A percentile compares a stretch with the other conserved stretches of the same genome.
Evolutionary conservation across 768 basidiomycete genomes (phyloP).

Genomic region (Trametes cubensis): DNA sequence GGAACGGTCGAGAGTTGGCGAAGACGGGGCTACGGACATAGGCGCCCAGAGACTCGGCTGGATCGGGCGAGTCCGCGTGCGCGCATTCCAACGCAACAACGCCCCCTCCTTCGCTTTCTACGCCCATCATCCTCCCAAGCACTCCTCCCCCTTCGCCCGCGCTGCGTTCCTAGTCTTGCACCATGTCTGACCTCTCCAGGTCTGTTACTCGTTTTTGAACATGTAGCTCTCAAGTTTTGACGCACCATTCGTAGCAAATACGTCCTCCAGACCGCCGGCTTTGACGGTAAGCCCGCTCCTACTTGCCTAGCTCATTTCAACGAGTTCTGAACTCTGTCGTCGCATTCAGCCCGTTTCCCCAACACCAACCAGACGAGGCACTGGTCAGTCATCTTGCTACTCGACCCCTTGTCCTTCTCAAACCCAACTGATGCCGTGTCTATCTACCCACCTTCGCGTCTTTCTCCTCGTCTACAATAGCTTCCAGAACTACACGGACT

Average conservation of each 20-base stretch:
- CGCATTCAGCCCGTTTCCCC: slow-evolving; percentile 75
- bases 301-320: not conserved
- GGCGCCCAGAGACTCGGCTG: slow-evolving; percentile 15
- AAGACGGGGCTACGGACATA: not conserved
- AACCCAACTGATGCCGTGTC: slow-evolving; percentile 3
- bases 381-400: slow-evolving; percentile 61
- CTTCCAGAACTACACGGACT: slow-evolving; percentile 97
- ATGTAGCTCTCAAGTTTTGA: no score
- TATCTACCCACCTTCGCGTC: not conserved
- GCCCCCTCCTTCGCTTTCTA: slow-evolving; percentile 13
- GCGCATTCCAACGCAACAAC: slow-evolving; percentile 6
- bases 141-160: slow-evolving; percentile 20
- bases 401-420: not conserved
- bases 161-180: slow-evolving; percentile 3
- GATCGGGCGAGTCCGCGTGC: slow-evolving; percentile 16
- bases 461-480: slow-evolving; percentile 37
- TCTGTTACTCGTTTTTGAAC: not conserved
- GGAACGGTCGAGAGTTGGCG: not conserved
- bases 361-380: slow-evolving; percentile 95
- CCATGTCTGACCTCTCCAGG: slow-evolving; percentile 67
- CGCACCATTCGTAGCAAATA: slow-evolving; percentile 61
- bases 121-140: not conserved
- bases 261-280: slow-evolving; percentile 91
- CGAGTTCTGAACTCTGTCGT: slow-evolving; percentile 9
- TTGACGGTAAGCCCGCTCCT: slow-evolving; percentile 65